Evolutionary conservation across 2,329 filamentous ascomycete species (phyloP).

Genomic region (Rutstroemia sp.): DNA sequence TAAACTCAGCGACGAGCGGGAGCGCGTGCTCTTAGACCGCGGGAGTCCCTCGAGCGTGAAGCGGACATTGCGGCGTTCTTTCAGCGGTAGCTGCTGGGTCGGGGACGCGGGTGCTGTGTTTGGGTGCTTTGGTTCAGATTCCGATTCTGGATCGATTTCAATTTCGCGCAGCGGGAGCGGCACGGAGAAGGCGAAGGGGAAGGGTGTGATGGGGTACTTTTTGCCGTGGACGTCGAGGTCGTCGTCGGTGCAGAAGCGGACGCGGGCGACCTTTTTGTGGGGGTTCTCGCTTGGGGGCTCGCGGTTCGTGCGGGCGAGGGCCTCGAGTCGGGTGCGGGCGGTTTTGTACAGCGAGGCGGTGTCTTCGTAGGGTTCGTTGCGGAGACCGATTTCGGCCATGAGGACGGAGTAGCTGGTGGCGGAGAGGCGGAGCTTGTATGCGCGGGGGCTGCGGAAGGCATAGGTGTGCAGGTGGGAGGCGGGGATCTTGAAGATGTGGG

Average conservation of each 20-base stretch:
- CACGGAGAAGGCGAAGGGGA: background rate
- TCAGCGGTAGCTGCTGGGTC: background rate
- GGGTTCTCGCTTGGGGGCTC: background rate
- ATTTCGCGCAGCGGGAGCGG: too few relatives aligned
- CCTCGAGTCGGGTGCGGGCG: background rate
- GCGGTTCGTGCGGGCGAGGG: background rate
- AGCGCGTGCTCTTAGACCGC: background rate
- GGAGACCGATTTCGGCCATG: constrained; percentile 4
- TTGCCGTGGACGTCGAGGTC: background rate
- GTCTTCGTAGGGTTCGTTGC: constrained; percentile 6
- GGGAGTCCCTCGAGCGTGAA: background rate
- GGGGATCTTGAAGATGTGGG: constrained; percentile 13
- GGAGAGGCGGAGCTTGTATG: constrained; percentile 10
- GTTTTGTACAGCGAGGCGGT: constrained; percentile 3
- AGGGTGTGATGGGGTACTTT: background rate
- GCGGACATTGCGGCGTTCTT: background rate
- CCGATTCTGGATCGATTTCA: too few relatives aligned
- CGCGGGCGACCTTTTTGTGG: background rate
- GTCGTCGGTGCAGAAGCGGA: background rate
- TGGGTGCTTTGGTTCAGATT: background rate
- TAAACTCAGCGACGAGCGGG: background rate
- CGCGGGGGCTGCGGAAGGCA: background rate
- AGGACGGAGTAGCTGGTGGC: constrained; percentile 10
- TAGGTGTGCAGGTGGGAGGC: constrained; percentile 3
- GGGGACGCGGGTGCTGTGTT: background rate